Evolutionary conservation across 2,329 filamentous ascomycete genomes (phyloP), one percentile per base, ranked within the genome.

Genomic region (Trichoderma asperellum): DNA sequence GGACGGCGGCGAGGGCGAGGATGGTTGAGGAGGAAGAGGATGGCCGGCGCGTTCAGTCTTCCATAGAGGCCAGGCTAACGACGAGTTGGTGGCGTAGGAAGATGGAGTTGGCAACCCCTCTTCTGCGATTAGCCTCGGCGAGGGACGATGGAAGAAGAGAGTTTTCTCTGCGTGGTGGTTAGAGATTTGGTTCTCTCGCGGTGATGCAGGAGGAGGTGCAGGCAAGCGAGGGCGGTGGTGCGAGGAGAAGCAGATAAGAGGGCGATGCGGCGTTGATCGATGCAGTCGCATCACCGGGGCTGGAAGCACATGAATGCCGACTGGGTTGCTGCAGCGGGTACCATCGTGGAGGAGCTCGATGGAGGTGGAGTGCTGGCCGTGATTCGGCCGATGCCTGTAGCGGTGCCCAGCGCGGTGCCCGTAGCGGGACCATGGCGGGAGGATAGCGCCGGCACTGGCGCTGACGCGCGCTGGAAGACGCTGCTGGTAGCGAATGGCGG

Each of bases 41-140:
- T n/a, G 24, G 35, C 58, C 24, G 62, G 62, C 67, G 67, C 59
- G 67, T 58, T 67, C 59, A 68, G 24, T 49, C 60, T 57, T 35
- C 52, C 67, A 68, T 68, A 29, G 59, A 47, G 34, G 49, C n/a
- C n/a, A 53, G 24, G 49, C 49, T 47, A 61, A 18, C 12, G 18
- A n/a, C 18, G 29, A 65, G 62, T 24, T 66, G 47, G 67, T 68
- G 67, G 67, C 67, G 59, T 47, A 27, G 59, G 8, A 35, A 52
- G 21, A 62, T 60, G 16, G 11, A 57, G 27, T 43, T 65, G 56
- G 11, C 6, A 34, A 37, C 18, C 29, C 66, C 66, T 58, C 61
- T 69, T n/a, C 32, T 16, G 37, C 29, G 18, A 11, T 35, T 29
- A 49, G 35, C 37, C 37, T 47, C 18, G 24, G 53, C 53, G 27